These are phyloP conservation scores for Condylostoma magnum DNA, from an alignment of 169 alveolate genomes.

Conservation along the genomic window DNA sequence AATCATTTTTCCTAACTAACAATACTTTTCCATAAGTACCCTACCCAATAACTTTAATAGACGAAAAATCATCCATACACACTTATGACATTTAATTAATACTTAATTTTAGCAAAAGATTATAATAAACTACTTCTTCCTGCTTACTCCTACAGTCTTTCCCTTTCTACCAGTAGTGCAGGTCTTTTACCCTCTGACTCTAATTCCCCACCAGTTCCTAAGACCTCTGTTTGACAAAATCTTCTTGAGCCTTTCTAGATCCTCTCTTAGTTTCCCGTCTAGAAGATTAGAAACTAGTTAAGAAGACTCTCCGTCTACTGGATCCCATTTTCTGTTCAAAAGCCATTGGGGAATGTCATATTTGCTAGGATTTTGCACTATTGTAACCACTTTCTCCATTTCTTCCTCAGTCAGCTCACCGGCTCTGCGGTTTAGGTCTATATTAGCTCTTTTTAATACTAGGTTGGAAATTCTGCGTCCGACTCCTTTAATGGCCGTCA, in stretches of 20 bases:
- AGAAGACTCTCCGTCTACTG: slow-evolving; percentile 93
- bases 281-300: slow-evolving; percentile 93
- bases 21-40: slow-evolving; percentile 78
- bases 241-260: slow-evolving; percentile 97
- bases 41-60: slow-evolving; percentile 66
- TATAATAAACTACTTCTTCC: slow-evolving; percentile 85
- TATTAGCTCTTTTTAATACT: slow-evolving; percentile 96
- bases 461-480: slow-evolving; percentile 98
- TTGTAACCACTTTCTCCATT: slow-evolving; percentile 88
- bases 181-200: slow-evolving; percentile 99
- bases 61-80: slow-evolving; percentile 56
- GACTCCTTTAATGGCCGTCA: slow-evolving; percentile 97
- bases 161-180: slow-evolving; percentile 99
- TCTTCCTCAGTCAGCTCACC: slow-evolving; percentile 97
- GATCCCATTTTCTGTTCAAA: slow-evolving; percentile 96
- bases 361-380: slow-evolving; percentile 90
- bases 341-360: slow-evolving; percentile 98
- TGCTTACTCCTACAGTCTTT: slow-evolving; percentile 96
- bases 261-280: slow-evolving; percentile 98
- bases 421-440: slow-evolving; percentile 97
- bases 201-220: slow-evolving; percentile 98
- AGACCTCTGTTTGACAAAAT: slow-evolving; percentile 97
- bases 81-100: too few species aligned
- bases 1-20: slow-evolving; percentile 73
- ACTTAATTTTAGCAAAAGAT: too few species aligned